Percentiles rank a stretch among this genome's conserved stretches.
Evolutionary conservation across 192 early-diverging fungal species (phyloP).

Genomic region (Coemansia sp.): DNA sequence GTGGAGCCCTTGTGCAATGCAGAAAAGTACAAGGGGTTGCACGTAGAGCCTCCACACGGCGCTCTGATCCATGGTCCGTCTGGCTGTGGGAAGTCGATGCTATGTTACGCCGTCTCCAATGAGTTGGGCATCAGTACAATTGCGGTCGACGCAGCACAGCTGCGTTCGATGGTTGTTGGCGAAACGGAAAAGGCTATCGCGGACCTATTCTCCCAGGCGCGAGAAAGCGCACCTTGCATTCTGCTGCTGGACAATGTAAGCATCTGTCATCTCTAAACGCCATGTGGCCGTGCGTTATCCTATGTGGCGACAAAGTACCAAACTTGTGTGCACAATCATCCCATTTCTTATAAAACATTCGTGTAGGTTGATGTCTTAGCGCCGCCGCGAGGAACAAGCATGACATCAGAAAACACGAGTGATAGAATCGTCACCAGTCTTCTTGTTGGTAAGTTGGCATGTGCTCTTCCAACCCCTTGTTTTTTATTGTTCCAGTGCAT

Average conservation of each 20-base stretch:
- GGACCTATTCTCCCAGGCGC: slow-evolving; percentile 80
- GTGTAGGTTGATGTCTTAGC: slow-evolving; percentile 80
- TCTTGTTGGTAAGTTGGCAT: slow-evolving; percentile 56
- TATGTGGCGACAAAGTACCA: background rate
- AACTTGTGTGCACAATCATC: background rate
- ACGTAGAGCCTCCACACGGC: slow-evolving; percentile 74
- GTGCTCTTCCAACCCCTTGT: background rate
- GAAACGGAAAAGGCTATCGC: slow-evolving; percentile 88
- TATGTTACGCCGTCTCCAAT: slow-evolving; percentile 80
- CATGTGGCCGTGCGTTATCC: background rate
- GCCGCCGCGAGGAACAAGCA: slow-evolving; percentile 68
- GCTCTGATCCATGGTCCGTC: slow-evolving; percentile 86
- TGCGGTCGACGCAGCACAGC: slow-evolving; percentile 81
- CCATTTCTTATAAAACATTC: background rate
- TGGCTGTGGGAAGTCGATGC: slow-evolving; percentile 88
- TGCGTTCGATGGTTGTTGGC: slow-evolving; percentile 92
- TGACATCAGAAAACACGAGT: slow-evolving; percentile 77
- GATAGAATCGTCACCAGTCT: slow-evolving; percentile 89
- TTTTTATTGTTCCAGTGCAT: background rate
- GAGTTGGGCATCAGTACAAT: slow-evolving; percentile 84
- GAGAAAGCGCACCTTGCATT: slow-evolving; percentile 83
- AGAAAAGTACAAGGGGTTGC: slow-evolving; percentile 58
- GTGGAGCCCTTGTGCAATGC: slow-evolving; percentile 56
- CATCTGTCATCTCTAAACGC: background rate
- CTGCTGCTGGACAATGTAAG: slow-evolving; percentile 86